phyloP scores from a whole-genome alignment of 805 yeast genomes.

The Saccharomyces paradoxus region DNA sequence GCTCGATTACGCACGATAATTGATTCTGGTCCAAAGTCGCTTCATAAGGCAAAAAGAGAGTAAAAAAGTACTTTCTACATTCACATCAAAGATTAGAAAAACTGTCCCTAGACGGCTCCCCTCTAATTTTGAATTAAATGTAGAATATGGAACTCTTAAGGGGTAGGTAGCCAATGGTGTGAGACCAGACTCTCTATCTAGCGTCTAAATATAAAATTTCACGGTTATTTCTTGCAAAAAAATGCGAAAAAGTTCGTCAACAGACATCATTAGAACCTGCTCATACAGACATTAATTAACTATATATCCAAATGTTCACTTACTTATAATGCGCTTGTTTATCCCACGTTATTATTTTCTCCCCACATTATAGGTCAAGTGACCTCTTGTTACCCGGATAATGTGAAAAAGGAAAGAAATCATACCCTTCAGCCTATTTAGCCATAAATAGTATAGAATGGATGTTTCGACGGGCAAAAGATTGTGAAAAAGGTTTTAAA shows the following conservation, averaged over 20 bases:
- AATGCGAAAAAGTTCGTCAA: too few species aligned
- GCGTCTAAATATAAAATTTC: not conserved
- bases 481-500: not conserved
- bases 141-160: too few species aligned
- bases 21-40: not conserved
- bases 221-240: too few species aligned
- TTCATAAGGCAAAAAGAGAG: not conserved
- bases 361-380: not conserved
- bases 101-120: too few species aligned
- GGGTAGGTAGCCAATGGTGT: not conserved
- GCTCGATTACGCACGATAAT: not conserved
- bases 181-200: not conserved
- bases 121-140: too few species aligned
- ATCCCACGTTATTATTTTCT: not conserved
- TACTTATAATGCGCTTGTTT: not conserved
- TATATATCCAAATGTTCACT: not conserved
- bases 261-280: too few species aligned
- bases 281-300: too few species aligned
- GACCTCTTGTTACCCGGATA: not conserved
- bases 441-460: not conserved
- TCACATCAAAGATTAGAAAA: too few species aligned
- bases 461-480: not conserved
- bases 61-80: not conserved
- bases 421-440: not conserved
- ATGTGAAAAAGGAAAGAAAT: not conserved